A percentile compares a stretch with the other conserved stretches of the same genome.
These are phyloP conservation scores for Didymella pinodella DNA, from an alignment of 2,329 filamentous ascomycete genomes.

Conservation along the genomic window DNA sequence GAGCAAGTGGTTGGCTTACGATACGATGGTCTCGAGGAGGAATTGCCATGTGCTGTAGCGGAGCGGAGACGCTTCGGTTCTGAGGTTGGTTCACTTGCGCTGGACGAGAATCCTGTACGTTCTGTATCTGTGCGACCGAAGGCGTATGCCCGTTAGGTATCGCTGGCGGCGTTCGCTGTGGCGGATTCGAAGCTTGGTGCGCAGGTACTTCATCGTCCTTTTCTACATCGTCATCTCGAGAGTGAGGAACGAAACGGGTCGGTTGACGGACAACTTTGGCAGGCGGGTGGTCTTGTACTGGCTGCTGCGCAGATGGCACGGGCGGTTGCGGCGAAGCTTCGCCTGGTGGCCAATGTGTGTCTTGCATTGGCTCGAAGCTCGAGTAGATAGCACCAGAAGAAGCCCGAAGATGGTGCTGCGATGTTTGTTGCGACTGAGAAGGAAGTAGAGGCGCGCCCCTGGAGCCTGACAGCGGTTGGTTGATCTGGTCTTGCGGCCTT, in stretches of 20 bases:
- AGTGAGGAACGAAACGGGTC: slow-evolving; percentile 13
- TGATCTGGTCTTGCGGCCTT: slow-evolving; percentile 49
- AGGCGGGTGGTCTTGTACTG: slow-evolving; percentile 7
- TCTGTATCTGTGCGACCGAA: not conserved
- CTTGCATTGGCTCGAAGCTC: slow-evolving; percentile 14
- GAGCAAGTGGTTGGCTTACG: slow-evolving; percentile 19
- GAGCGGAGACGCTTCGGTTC: slow-evolving; percentile 22
- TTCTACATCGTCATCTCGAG: not conserved
- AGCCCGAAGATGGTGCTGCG: slow-evolving; percentile 19
- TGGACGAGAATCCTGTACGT: slow-evolving; percentile 23
- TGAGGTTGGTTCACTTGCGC: not conserved
- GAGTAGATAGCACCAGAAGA: slow-evolving; percentile 23
- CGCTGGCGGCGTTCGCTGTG: slow-evolving; percentile 4
- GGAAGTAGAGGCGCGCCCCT: slow-evolving; percentile 13
- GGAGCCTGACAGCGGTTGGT: slow-evolving; percentile 25
- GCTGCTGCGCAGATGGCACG: not conserved
- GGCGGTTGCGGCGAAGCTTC: slow-evolving; percentile 7
- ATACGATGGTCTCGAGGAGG: slow-evolving; percentile 27
- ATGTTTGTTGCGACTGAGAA: slow-evolving; percentile 19
- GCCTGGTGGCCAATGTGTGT: slow-evolving; percentile 17
- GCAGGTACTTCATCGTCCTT: not conserved
- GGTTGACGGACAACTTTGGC: slow-evolving; percentile 17
- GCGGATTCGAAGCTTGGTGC: not conserved
- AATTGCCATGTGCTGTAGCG: slow-evolving; percentile 18
- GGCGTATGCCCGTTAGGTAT: slow-evolving; percentile 1